phyloP scores from a whole-genome alignment of 495 filamentous ascomycete species.

The Amphirosellinia nigrospora region DNA sequence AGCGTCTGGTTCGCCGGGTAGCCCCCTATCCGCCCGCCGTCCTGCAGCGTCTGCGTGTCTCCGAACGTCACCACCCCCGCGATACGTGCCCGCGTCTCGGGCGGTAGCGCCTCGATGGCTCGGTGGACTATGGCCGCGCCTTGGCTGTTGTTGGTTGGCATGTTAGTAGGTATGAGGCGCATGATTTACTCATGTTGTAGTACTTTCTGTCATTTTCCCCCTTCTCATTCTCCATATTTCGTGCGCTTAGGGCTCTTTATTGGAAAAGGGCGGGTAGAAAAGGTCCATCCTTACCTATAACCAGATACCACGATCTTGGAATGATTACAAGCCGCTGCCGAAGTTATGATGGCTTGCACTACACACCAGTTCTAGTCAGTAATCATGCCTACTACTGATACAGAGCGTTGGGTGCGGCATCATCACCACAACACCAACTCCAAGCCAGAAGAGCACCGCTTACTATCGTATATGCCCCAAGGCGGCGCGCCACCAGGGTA shows the following conservation, averaged over 20 bases:
- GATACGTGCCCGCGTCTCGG: conserved; percentile 49
- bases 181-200: background rate
- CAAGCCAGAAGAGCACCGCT: background rate
- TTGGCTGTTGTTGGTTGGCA: conserved; percentile 42
- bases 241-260: background rate
- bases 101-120: conserved; percentile 49
- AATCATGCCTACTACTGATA: background rate
- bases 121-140: conserved; percentile 58
- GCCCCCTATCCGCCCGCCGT: conserved; percentile 50
- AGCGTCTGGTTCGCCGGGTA: conserved; percentile 52
- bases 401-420: background rate
- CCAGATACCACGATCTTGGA: conserved; percentile 40
- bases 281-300: conserved; percentile 32
- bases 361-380: background rate
- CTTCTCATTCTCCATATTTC: background rate
- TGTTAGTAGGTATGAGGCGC: background rate
- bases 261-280: background rate
- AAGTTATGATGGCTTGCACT: conserved; percentile 36
- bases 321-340: conserved; percentile 38
- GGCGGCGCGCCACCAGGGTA: conserved; percentile 42
- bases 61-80: conserved; percentile 59
- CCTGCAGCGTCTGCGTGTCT: conserved; percentile 57
- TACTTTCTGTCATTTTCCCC: background rate
- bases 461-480: conserved; percentile 44
- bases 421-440: background rate